Evolutionary conservation across 140 eudicot species (phyloP).

Genomic region (Cichorium intybus): DNA sequence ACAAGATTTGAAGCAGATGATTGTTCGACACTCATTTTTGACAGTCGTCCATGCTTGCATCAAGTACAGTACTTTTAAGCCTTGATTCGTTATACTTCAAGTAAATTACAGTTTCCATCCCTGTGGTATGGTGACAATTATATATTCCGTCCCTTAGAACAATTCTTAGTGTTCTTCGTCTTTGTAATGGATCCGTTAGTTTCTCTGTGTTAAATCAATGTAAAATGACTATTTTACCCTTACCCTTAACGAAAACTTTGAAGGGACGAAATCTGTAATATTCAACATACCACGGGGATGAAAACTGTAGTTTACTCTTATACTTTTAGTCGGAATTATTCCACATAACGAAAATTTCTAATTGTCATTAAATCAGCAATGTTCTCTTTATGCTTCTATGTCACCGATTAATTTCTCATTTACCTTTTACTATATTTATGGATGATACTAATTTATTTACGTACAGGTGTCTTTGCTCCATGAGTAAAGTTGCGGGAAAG

Average conservation of each 20-base stretch:
- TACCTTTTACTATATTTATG: neutral
- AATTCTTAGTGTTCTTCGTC: neutral
- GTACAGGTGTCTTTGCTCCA: slow-evolving; percentile 87
- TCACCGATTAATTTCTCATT: neutral
- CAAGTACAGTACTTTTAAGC: slow-evolving; percentile 51
- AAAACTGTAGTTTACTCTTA: neutral
- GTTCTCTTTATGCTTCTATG: neutral
- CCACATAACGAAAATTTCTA: too few species aligned
- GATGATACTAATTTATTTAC: slow-evolving; percentile 15
- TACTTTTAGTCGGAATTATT: too few species aligned
- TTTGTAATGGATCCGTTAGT: neutral
- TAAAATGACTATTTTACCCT: neutral
- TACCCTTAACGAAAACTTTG: neutral
- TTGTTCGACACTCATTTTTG: slow-evolving; percentile 87
- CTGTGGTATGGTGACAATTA: neutral
- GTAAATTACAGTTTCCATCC: neutral
- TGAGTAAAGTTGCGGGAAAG: slow-evolving; percentile 78
- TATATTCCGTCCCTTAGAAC: neutral
- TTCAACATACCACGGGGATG: neutral
- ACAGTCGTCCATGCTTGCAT: slow-evolving; percentile 95
- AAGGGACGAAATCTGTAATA: neutral
- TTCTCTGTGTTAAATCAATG: neutral
- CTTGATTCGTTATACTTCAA: slow-evolving; percentile 1
- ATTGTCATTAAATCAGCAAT: too few species aligned
- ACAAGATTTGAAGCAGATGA: slow-evolving; percentile 94